Evolutionary conservation across 176 grass and related monocot genomes (phyloP).

Genomic region (Stipa capillata): DNA sequence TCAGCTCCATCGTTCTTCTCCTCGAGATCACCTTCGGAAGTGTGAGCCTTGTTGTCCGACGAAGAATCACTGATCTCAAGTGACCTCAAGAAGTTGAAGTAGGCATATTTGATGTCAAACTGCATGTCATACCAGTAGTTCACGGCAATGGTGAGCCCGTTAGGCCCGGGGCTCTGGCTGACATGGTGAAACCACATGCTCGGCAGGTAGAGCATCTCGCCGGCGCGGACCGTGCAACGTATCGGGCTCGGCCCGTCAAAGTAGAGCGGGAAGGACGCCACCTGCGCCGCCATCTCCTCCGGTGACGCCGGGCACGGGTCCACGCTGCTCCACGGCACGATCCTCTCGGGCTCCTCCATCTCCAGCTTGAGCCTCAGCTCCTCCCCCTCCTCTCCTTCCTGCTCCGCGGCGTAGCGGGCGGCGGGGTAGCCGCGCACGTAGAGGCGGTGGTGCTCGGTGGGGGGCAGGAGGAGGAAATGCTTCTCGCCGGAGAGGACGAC

Average conservation of each 20-base stretch:
- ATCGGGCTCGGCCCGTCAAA: constrained; percentile 70
- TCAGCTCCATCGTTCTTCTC: not conserved
- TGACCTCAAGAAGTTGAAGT: constrained; percentile 78
- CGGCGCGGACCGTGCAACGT: constrained; percentile 70
- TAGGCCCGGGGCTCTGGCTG: constrained; percentile 71
- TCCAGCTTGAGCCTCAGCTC: constrained; percentile 51
- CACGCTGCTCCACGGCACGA: constrained; percentile 89
- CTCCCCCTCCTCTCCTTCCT: constrained; percentile 14
- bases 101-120: constrained; percentile 96
- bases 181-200: constrained; percentile 99
- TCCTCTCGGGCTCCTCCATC: constrained; percentile 46
- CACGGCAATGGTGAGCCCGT: constrained; percentile 79
- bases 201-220: constrained; percentile 93
- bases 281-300: constrained; percentile 45
- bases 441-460: constrained; percentile 81
- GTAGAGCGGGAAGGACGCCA: constrained; percentile 57
- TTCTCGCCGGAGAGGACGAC: constrained; percentile 76
- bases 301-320: constrained; percentile 58
- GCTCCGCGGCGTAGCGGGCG: constrained; percentile 34
- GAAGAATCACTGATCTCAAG: constrained; percentile 5
- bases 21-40: constrained; percentile 5
- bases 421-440: constrained; percentile 65
- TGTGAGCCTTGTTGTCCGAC: not conserved
- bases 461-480: constrained; percentile 84
- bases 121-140: constrained; percentile 99